phyloP scores from a whole-genome alignment of 768 basidiomycete genomes.

The Psilocybe tampanensis region DNA sequence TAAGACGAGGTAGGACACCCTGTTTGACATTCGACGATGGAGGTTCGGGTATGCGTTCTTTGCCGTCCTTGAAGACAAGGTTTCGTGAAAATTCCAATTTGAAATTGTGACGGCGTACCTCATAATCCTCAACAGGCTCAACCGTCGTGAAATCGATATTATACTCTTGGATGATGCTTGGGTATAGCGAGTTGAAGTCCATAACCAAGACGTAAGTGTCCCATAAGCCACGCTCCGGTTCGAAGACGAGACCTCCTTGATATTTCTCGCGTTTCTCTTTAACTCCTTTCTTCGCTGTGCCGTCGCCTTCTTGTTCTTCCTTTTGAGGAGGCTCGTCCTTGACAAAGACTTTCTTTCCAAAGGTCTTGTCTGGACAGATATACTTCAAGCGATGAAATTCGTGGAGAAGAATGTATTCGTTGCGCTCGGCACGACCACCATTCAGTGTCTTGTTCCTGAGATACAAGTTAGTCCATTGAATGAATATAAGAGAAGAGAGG shows the following conservation, averaged over 20 bases:
- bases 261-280: slow-evolving; percentile 91
- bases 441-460: slow-evolving; percentile 95
- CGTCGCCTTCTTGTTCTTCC: slow-evolving; percentile 50
- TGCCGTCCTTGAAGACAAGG: slow-evolving; percentile 38
- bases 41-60: slow-evolving; percentile 90
- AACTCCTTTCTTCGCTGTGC: slow-evolving; percentile 43
- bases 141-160: slow-evolving; percentile 99
- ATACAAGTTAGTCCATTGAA: background rate
- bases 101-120: slow-evolving; percentile 30
- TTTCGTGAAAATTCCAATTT: slow-evolving; percentile 2
- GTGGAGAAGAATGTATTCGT: slow-evolving; percentile 97
- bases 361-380: slow-evolving; percentile 93
- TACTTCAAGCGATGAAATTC: slow-evolving; percentile 97
- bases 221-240: slow-evolving; percentile 94
- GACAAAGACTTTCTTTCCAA: slow-evolving; percentile 69
- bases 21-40: slow-evolving; percentile 70
- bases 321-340: slow-evolving; percentile 52
- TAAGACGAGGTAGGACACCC: slow-evolving; percentile 95
- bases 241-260: slow-evolving; percentile 97
- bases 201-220: slow-evolving; percentile 97
- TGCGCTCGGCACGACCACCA: slow-evolving; percentile 97
- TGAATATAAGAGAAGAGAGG: background rate
- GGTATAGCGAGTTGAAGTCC: slow-evolving; percentile 99
- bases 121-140: slow-evolving; percentile 68
- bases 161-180: slow-evolving; percentile 99